A percentile compares a stretch with the other conserved stretches of the same genome.
These are phyloP conservation scores for Chenopodium suecicum DNA, from an alignment of 148 eudicot species.

Conservation along the genomic window DNA sequence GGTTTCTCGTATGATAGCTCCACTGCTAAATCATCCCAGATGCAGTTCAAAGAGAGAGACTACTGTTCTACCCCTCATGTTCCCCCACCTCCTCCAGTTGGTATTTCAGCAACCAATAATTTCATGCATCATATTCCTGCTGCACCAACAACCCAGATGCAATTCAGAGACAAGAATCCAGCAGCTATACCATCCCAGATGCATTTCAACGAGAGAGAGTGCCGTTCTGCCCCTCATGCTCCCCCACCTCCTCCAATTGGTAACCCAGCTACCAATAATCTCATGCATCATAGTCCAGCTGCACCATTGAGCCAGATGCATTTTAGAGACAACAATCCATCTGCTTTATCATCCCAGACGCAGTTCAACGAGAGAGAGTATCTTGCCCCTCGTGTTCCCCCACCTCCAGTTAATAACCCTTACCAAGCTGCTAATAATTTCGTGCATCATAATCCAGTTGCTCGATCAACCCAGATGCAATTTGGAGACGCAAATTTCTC, in stretches of 20 bases:
- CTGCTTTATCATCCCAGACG: slow-evolving; percentile 1
- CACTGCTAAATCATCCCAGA: not conserved
- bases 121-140: slow-evolving; percentile 12
- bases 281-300: slow-evolving; percentile 17
- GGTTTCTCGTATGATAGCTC: not conserved
- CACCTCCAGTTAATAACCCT: slow-evolving; percentile 4
- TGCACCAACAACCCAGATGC: not conserved
- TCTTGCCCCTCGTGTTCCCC: slow-evolving; percentile 16
- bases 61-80: not conserved
- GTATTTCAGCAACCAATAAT: not conserved
- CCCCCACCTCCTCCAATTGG: not conserved
- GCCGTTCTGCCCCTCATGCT: slow-evolving; percentile 14
- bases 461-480: not conserved
- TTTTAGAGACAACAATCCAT: slow-evolving; percentile 4
- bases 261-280: slow-evolving; percentile 1
- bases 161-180: not conserved
- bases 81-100: slow-evolving; percentile 3
- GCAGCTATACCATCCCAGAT: slow-evolving; percentile 8
- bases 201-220: not conserved
- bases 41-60: slow-evolving; percentile 2
- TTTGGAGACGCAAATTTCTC: not conserved
- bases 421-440: slow-evolving; percentile 3
- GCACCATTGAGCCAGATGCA: not conserved
- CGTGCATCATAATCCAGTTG: slow-evolving; percentile 19
- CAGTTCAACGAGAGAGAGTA: slow-evolving; percentile 3